Evolutionary conservation across 1,139 yeast species (phyloP), one percentile per base, ranked within the genome.

Genomic region (Candida smagusa): DNA sequence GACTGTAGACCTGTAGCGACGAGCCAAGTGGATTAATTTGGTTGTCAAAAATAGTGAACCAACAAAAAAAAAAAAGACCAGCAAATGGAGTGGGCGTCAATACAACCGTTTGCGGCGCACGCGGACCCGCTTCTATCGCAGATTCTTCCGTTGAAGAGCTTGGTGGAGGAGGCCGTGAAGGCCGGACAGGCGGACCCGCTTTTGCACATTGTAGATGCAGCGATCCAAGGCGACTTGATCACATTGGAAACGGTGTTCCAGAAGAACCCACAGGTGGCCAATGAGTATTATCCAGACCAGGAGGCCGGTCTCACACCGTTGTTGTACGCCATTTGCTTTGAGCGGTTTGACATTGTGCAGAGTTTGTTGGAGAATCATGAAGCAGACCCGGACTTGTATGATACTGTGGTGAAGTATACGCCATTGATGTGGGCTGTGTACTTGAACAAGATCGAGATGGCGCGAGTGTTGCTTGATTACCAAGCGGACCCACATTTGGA

Each of bases 391-490:
- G 75, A 71, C 43, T 35, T 53, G 19, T 42, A 48, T 26, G 77
- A 72, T 42, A 54, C 68, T 1, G 40, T 65, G n/a, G 50, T 61
- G 22, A 40, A 58, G 25, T 58, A 57, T 37, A 64, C 76, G 9
- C 76, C 77, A 9, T 53, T 72, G 38, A 70, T 71, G 77, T 72
- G 76, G 76, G 76, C 76, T 0, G 68, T 71, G 5, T 60, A 70
- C 41, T 56, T 64, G 40, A 57, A 64, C 40, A 65, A 63, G 38
- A 47, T 71, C 37, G 65, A 63, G 11, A 53, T 58, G 34, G 69
- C 63, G 9, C 59, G 65, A 41, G 33, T 61, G 25, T 54, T 72
- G 28, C 50, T 72, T 40, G 59, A 63, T 39, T 58, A 61, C 37
- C 71, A 65, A 43, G 76, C 77, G 0, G 75, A 71, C 41, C 73